These are phyloP conservation scores for Cyberlindnera subsufficiens DNA, from an alignment of 805 yeast genomes.

Conservation along the genomic window DNA sequence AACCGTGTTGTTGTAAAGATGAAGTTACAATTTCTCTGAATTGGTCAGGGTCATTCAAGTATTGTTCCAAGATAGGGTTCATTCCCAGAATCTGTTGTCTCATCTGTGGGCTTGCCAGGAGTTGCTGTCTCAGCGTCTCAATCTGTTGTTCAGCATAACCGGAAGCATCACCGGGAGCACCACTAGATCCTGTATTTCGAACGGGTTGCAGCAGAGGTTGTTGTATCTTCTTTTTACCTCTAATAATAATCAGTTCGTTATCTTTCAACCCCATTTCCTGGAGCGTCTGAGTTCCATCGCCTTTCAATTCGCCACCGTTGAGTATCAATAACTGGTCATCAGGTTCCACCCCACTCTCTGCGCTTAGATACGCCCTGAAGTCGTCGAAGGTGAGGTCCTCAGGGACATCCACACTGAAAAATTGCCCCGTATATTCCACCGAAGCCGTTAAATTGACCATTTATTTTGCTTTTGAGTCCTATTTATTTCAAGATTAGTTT, in stretches of 20 bases:
- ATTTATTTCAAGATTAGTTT: neutral
- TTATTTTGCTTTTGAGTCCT: neutral
- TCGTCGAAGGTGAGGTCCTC: slow-evolving; percentile 59
- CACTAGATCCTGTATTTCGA: neutral
- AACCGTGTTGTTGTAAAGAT: neutral
- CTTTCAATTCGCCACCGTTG: slow-evolving; percentile 37
- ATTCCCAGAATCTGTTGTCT: slow-evolving; percentile 30
- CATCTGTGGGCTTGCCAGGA: slow-evolving; percentile 35
- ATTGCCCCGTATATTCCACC: slow-evolving; percentile 11
- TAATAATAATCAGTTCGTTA: slow-evolving; percentile 43
- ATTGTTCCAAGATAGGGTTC: slow-evolving; percentile 43
- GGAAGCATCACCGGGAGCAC: neutral
- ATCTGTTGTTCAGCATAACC: slow-evolving; percentile 23
- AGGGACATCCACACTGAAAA: slow-evolving; percentile 50
- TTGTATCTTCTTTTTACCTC: slow-evolving; percentile 2
- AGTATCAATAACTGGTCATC: slow-evolving; percentile 41
- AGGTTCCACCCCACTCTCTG: slow-evolving; percentile 19
- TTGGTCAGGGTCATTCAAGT: slow-evolving; percentile 39
- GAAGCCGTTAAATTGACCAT: slow-evolving; percentile 19
- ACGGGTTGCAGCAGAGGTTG: neutral
- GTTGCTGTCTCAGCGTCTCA: slow-evolving; percentile 45
- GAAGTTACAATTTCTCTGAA: slow-evolving; percentile 38
- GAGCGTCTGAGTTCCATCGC: slow-evolving; percentile 31
- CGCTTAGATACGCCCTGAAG: slow-evolving; percentile 65
- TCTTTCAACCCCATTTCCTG: slow-evolving; percentile 43